phyloP scores from a whole-genome alignment of 106 monocot species.

The Vanilla planifolia region DNA sequence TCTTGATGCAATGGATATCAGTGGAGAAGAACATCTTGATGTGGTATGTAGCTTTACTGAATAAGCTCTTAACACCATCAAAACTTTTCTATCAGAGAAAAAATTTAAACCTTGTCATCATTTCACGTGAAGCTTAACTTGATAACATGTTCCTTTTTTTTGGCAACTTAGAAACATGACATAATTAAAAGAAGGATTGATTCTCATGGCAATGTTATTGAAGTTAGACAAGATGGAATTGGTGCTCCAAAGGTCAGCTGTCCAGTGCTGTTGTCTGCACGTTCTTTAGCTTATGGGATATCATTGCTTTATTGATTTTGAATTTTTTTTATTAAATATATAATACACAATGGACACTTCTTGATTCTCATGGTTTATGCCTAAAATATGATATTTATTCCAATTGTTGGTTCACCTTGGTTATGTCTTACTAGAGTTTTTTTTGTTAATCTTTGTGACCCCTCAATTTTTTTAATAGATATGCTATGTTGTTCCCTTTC shows the following conservation, averaged over 20 bases:
- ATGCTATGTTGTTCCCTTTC: too few species aligned
- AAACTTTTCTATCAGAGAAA: too few species aligned
- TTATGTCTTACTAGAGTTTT: too few species aligned
- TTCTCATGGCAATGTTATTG: constrained; percentile 75
- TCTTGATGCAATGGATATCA: constrained; percentile 96
- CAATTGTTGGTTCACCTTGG: too few species aligned
- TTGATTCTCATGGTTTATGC: too few species aligned
- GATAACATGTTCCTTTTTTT: background rate
- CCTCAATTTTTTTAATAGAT: too few species aligned
- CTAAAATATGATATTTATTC: too few species aligned
- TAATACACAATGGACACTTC: too few species aligned
- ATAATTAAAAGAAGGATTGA: constrained; percentile 87
- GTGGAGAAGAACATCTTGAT: constrained; percentile 91
- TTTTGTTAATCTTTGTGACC: too few species aligned
- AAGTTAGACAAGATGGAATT: constrained; percentile 82
- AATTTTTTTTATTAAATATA: too few species aligned
- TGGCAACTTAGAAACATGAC: constrained; percentile 67
- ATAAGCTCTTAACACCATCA: background rate
- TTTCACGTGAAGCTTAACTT: background rate
- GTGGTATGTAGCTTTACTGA: constrained; percentile 46
- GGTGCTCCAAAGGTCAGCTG: constrained; percentile 65
- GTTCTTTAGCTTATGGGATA: background rate
- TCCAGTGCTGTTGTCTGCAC: constrained; percentile 1
- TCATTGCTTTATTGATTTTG: background rate
- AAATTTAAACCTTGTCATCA: background rate